These are phyloP conservation scores for Ophiognomonia clavigignenti-juglandacearum DNA, from an alignment of 2,329 filamentous ascomycete genomes.

Conservation along the genomic window DNA sequence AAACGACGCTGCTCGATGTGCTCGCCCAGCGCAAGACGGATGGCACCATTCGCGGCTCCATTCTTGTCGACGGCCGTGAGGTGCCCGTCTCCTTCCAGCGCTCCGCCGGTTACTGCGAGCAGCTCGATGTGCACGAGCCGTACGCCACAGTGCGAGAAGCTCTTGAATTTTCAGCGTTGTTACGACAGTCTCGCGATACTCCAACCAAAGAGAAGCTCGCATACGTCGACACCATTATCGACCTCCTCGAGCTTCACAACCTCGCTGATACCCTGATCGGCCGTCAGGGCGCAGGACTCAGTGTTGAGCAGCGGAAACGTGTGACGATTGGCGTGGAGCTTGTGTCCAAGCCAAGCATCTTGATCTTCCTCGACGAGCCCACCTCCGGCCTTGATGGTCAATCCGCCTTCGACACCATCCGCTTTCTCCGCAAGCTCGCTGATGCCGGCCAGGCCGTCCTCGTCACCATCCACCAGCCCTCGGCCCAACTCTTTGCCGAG, in stretches of 20 bases:
- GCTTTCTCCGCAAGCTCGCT: constrained; percentile 57
- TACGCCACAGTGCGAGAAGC: constrained; percentile 73
- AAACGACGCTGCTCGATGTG: constrained; percentile 80
- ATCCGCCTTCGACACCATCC: constrained; percentile 56
- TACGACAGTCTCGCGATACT: constrained; percentile 64
- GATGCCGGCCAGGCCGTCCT: constrained; percentile 55
- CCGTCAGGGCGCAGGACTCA: constrained; percentile 31
- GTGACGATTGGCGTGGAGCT: constrained; percentile 67
- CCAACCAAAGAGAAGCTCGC: constrained; percentile 65
- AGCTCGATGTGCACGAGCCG: constrained; percentile 72
- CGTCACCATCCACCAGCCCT: constrained; percentile 58
- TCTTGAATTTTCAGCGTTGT: constrained; percentile 66
- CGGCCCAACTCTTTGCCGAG: constrained; percentile 48
- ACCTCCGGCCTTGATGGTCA: constrained; percentile 55
- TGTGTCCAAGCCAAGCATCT: constrained; percentile 29
- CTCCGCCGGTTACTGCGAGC: constrained; percentile 75
- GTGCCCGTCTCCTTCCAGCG: constrained; percentile 72
- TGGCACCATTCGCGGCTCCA: constrained; percentile 68
- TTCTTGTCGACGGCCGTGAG: constrained; percentile 69
- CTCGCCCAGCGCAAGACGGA: constrained; percentile 76
- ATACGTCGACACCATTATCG: constrained; percentile 76
- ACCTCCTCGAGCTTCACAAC: constrained; percentile 48
- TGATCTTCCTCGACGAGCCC: constrained; percentile 62
- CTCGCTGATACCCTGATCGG: constrained; percentile 45
- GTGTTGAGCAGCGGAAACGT: constrained; percentile 53